Conservation (phyloP, 2,329 filamentous ascomycete species). For the Clonostachys byssicola region DNA sequence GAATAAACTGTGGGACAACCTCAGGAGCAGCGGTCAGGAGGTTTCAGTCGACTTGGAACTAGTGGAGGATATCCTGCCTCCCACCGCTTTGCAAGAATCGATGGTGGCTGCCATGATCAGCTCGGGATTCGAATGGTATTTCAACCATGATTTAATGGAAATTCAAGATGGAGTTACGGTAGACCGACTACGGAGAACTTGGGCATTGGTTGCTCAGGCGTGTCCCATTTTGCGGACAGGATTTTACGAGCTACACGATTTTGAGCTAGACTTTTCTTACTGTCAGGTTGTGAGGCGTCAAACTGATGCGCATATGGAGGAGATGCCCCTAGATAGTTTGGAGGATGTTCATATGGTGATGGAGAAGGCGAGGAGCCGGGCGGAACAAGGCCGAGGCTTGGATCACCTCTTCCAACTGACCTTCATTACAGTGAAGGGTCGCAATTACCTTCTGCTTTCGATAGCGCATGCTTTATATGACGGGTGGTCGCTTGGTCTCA, state of each 20-base stretch:
- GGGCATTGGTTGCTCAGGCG: constrained; percentile 50
- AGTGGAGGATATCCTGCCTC: constrained; percentile 61
- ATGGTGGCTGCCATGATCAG: constrained; percentile 80
- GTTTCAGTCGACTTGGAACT: constrained; percentile 25
- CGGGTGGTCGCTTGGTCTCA: constrained; percentile 73
- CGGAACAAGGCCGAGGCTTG: constrained; percentile 20
- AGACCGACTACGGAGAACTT: constrained; percentile 53
- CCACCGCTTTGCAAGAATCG: constrained; percentile 81
- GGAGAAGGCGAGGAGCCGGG: constrained; percentile 2
- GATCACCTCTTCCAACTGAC: constrained; percentile 42
- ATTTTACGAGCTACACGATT: constrained; percentile 64
- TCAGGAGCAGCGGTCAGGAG: constrained; percentile 15
- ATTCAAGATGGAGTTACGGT: constrained; percentile 52
- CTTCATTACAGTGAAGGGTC: constrained; percentile 1
- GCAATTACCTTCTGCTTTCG: constrained; percentile 55
- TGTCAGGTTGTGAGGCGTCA: constrained; percentile 40
- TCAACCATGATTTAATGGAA: constrained; percentile 76
- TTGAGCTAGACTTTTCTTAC: constrained; percentile 44
- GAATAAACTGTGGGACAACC: constrained; percentile 27
- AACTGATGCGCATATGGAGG: constrained; percentile 9
- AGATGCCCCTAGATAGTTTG: constrained; percentile 13
- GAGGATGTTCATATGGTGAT: constrained; percentile 30
- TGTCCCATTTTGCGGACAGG: constrained; percentile 73
- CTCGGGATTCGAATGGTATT: constrained; percentile 73
- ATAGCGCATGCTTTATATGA: constrained; percentile 88